These are phyloP conservation scores for Phytophthora fragariaefolia DNA, from an alignment of 352 stramenopile species.

Conservation along the genomic window DNA sequence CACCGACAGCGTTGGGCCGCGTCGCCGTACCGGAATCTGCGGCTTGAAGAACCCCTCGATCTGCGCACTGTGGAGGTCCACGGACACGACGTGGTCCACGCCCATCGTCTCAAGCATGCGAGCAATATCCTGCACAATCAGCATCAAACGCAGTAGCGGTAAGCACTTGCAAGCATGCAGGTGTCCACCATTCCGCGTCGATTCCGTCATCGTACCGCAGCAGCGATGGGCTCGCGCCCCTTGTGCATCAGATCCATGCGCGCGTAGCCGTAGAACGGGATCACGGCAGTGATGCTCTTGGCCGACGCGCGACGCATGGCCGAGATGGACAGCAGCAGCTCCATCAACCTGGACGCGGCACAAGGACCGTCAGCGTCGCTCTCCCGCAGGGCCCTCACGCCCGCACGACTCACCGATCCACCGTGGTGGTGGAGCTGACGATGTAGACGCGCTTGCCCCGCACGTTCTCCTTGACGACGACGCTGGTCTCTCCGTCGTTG, in stretches of 20 bases:
- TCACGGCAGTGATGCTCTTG: slow-evolving; percentile 89
- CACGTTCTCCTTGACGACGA: slow-evolving; percentile 79
- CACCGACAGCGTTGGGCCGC: too few species aligned
- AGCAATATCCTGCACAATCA: slow-evolving; percentile 65
- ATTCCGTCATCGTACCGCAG: slow-evolving; percentile 46
- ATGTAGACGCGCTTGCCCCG: slow-evolving; percentile 88
- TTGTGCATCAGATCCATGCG: slow-evolving; percentile 90
- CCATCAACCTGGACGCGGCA: slow-evolving; percentile 66
- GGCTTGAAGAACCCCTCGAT: slow-evolving; percentile 92
- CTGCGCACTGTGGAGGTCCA: slow-evolving; percentile 89
- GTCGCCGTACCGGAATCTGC: slow-evolving; percentile 61
- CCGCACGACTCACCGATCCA: slow-evolving; percentile 62
- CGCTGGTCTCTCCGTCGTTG: slow-evolving; percentile 85
- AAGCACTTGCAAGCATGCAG: too few species aligned
- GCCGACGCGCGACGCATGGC: slow-evolving; percentile 84
- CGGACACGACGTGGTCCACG: slow-evolving; percentile 88
- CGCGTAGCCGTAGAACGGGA: slow-evolving; percentile 89
- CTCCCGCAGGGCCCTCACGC: not conserved
- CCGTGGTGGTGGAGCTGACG: slow-evolving; percentile 85
- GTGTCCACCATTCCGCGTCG: not conserved
- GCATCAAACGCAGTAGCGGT: not conserved
- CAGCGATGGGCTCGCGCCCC: slow-evolving; percentile 79
- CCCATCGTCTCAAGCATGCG: slow-evolving; percentile 92
- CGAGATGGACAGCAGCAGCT: slow-evolving; percentile 84
- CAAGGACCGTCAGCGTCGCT: not conserved